A percentile compares a stretch with the other conserved stretches of the same genome.
These are phyloP conservation scores for Mucor velutinosus DNA, from an alignment of 371 early-diverging fungal genomes.

Conservation along the genomic window DNA sequence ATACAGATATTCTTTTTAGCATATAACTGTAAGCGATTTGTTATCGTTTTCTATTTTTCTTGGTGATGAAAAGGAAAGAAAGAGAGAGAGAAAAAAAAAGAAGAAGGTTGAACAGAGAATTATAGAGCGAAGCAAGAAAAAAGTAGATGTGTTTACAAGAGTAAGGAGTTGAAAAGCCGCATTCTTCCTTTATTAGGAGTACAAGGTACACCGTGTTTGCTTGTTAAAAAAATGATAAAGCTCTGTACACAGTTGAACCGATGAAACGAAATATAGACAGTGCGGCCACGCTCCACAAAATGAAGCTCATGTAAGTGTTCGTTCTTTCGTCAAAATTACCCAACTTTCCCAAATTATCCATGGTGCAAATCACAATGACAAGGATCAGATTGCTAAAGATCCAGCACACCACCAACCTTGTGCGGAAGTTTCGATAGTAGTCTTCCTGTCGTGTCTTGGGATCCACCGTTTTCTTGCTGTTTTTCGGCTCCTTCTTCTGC, in stretches of 20 bases:
- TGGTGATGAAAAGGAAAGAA: neutral
- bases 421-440: slow-evolving; percentile 83
- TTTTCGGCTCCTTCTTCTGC: neutral
- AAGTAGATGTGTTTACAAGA: neutral
- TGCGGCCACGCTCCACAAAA: slow-evolving; percentile 84
- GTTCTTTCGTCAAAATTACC: slow-evolving; percentile 48
- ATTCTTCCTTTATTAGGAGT: slow-evolving; percentile 44
- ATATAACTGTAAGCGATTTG: neutral
- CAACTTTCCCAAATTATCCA: slow-evolving; percentile 27
- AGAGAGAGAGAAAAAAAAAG: neutral
- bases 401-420: slow-evolving; percentile 81
- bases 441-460: slow-evolving; percentile 81
- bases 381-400: slow-evolving; percentile 76
- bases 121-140: neutral
- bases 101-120: neutral
- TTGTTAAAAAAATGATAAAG: slow-evolving; percentile 6
- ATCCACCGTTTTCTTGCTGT: slow-evolving; percentile 48
- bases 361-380: slow-evolving; percentile 52
- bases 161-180: slow-evolving; percentile 6
- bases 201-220: slow-evolving; percentile 46
- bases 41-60: neutral
- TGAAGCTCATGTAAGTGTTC: slow-evolving; percentile 67
- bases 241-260: slow-evolving; percentile 66
- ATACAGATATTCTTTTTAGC: slow-evolving; percentile 1
- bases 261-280: slow-evolving; percentile 77